These are phyloP conservation scores for Blepharisma undulans DNA, from an alignment of 169 alveolate genomes.

Conservation along the genomic window DNA sequence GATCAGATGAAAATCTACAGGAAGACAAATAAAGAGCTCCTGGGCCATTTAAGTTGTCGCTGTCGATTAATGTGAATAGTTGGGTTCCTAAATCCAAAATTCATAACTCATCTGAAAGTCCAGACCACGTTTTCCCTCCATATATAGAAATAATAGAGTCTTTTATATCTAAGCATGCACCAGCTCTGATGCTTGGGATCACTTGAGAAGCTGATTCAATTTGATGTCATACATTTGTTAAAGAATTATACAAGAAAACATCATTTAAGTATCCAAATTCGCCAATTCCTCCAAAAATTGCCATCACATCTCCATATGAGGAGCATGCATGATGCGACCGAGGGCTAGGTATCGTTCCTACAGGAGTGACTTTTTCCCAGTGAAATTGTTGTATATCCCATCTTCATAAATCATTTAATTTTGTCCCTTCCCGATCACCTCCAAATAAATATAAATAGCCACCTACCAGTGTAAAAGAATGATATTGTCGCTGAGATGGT, in stretches of 20 bases:
- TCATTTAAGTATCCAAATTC: slow-evolving; percentile 11
- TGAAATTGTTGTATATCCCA: neutral
- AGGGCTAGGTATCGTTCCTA: neutral
- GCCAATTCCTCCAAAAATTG: slow-evolving; percentile 22
- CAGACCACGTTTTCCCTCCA: slow-evolving; percentile 11
- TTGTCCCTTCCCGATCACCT: neutral
- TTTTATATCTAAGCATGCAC: slow-evolving; percentile 5
- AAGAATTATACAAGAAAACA: neutral
- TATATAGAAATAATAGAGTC: neutral
- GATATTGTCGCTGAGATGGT: neutral
- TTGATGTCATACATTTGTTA: neutral
- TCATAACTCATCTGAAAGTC: slow-evolving; percentile 24
- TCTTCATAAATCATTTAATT: slow-evolving; percentile 16
- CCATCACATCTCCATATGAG: slow-evolving; percentile 4
- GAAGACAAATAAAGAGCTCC: neutral
- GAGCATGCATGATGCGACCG: slow-evolving; percentile 1
- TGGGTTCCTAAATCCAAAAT: neutral
- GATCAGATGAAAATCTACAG: neutral
- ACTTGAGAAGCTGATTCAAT: neutral
- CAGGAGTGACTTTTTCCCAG: neutral
- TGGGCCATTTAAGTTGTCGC: neutral
- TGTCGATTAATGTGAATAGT: neutral
- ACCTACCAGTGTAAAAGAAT: neutral
- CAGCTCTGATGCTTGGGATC: neutral
- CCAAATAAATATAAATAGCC: slow-evolving; percentile 11